A percentile compares a stretch with the other conserved stretches of the same genome.
Conservation (phyloP, 495 filamentous ascomycete genomes). For the Eremomyces bilateralis region DNA sequence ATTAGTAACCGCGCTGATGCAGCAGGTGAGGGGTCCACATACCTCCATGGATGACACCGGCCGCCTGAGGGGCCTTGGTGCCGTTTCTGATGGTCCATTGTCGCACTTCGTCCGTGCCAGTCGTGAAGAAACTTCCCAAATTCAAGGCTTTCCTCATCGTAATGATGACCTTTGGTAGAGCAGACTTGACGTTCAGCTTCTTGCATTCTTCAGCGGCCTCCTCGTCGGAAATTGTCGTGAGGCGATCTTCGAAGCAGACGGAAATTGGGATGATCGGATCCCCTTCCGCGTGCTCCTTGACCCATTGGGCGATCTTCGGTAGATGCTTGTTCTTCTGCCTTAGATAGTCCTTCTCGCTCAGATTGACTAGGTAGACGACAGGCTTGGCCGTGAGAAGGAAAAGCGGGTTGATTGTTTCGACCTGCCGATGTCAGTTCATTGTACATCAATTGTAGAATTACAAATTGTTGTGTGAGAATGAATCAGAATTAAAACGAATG, state of each 20-base stretch:
- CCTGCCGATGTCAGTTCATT: slow-evolving; percentile 31
- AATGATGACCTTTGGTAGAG: slow-evolving; percentile 79
- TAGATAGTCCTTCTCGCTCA: slow-evolving; percentile 92
- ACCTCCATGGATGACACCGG: slow-evolving; percentile 84
- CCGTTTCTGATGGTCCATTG: slow-evolving; percentile 97
- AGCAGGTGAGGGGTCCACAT: too few species aligned
- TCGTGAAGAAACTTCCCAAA: slow-evolving; percentile 91
- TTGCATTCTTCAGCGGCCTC: slow-evolving; percentile 78
- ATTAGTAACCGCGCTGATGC: too few species aligned
- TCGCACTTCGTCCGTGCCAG: slow-evolving; percentile 85
- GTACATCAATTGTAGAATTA: not conserved
- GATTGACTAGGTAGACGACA: slow-evolving; percentile 90
- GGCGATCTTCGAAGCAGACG: slow-evolving; percentile 74
- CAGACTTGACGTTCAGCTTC: slow-evolving; percentile 64
- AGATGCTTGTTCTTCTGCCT: slow-evolving; percentile 99
- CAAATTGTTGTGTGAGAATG: not conserved
- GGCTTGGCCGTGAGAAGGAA: slow-evolving; percentile 93
- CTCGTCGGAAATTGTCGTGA: slow-evolving; percentile 59
- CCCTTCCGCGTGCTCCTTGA: slow-evolving; percentile 69
- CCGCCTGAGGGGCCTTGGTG: slow-evolving; percentile 89
- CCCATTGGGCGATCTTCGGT: slow-evolving; percentile 75
- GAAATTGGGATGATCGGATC: slow-evolving; percentile 88
- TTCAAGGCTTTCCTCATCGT: slow-evolving; percentile 85
- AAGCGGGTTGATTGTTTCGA: slow-evolving; percentile 93
- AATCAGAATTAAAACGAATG: not conserved